Evolutionary conservation across 345 rosid genomes (phyloP), one percentile per base, ranked within the genome.

Genomic region (Cardamine resedifolia): DNA sequence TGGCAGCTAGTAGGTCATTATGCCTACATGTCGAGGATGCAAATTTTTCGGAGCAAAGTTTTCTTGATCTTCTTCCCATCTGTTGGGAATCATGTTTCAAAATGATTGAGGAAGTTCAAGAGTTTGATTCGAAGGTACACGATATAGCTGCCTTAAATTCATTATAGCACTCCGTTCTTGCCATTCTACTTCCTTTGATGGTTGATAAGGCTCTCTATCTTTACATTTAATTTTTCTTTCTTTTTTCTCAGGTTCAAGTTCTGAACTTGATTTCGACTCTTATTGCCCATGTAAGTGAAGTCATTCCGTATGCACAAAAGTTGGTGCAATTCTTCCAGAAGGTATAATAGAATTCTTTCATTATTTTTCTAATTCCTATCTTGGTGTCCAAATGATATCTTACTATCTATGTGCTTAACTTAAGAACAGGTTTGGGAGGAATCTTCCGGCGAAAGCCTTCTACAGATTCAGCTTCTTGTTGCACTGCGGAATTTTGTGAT

Each of bases 1-100:
- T 95, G 82, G 99, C 98, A 77, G 98, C 99, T 71, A 91, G 98
- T 79, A 84, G 99, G 57, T 87, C 99, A 58, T 77, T 91, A 82
- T 95, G 93, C 86, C 82, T 77, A 58, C 96, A 95, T 72, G 76
- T 95, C 60, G 98, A 95, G 81, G 99, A 95, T 85, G 96, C 99
- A 39, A 91, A 91, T 81, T 95, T 95, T 58, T 84, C 91, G 41
- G 88, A 90, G 72, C 78, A 59, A 66, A 84, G 80, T 64, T 95
- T 95, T 74, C 65, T 75, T 28, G 97, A 95, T 86, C 94, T 95
- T 71, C 96, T 95, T 82, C 96, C 96, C 45, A 58, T 84, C 59
- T 91, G 99, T 75, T 95, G 90, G 87, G 90, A 85, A 67, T 85
- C 88, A 53, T 91, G 98, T 82, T 91, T 95, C 82, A 87, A 86